Conservation (phyloP, 139 green algal species). For the Chlamydomonas sphaeroides region DNA sequence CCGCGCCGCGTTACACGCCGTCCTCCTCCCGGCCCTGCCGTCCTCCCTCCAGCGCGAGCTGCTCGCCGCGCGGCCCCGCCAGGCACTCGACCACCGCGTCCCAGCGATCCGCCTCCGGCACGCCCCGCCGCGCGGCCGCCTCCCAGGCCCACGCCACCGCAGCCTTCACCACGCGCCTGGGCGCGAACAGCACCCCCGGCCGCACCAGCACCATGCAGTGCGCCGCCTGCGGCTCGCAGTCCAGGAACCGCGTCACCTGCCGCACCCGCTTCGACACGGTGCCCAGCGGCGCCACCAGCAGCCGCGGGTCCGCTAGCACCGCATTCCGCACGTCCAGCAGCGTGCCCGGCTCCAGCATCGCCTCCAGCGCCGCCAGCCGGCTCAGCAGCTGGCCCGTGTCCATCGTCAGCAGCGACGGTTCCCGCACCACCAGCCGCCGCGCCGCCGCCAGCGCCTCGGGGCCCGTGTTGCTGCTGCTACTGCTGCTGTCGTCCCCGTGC, state of each 20-base stretch:
- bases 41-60: no score
- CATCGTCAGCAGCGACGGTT: conserved; percentile 34
- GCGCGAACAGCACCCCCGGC: neutral
- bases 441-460: neutral
- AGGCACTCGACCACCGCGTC: no score
- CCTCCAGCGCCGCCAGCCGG: neutral
- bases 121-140: neutral
- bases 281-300: conserved; percentile 5
- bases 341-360: neutral
- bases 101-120: no score
- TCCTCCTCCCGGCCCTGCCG: no score
- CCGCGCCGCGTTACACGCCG: no score
- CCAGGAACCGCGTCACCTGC: no score
- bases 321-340: neutral
- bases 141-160: neutral
- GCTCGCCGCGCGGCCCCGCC: no score
- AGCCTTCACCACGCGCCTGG: neutral
- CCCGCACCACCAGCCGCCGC: conserved; percentile 4
- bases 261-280: conserved; percentile 5
- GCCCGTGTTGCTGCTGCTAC: neutral
- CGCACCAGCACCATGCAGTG: neutral
- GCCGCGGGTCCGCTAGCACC: neutral
- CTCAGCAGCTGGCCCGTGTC: neutral
- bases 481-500: no score
- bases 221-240: conserved; percentile 6